These are phyloP conservation scores for Cystobasidiaceae sp. DNA, from an alignment of 1,284 basidiomycete genomes.

Conservation along the genomic window DNA sequence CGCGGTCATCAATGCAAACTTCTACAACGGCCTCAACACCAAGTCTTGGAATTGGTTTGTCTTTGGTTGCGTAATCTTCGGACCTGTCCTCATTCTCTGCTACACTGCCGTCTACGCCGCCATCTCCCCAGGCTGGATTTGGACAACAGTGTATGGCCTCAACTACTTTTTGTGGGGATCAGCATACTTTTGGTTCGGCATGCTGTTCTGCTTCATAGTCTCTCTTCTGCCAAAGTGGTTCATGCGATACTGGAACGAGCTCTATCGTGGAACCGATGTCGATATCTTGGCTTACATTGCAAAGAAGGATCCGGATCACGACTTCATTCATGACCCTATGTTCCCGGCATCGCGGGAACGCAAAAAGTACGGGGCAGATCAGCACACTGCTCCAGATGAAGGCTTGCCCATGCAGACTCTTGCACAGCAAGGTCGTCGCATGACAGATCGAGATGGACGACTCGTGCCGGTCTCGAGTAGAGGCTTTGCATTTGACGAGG, in stretches of 20 bases:
- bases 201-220: conserved; percentile 65
- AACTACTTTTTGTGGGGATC: conserved; percentile 74
- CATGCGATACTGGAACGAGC: conserved; percentile 66
- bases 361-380: not conserved
- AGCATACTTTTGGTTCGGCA: conserved; percentile 79
- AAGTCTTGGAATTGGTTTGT: conserved; percentile 92
- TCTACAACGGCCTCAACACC: conserved; percentile 87
- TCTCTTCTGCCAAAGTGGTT: conserved; percentile 74
- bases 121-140: conserved; percentile 58
- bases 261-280: conserved; percentile 69
- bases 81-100: conserved; percentile 63
- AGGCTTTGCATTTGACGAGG: conserved; percentile 32
- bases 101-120: conserved; percentile 81
- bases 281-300: conserved; percentile 56
- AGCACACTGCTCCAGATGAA: not conserved
- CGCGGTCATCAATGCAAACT: conserved; percentile 73
- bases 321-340: conserved; percentile 47
- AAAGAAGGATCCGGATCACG: conserved; percentile 46
- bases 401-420: conserved; percentile 19
- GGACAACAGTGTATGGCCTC: conserved; percentile 49
- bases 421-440: conserved; percentile 20
- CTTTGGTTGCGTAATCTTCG: conserved; percentile 74
- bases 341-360: conserved; percentile 42
- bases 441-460: conserved; percentile 20
- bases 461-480: conserved; percentile 27